A percentile compares a stretch with the other conserved stretches of the same genome.
Evolutionary conservation across 1,284 basidiomycete genomes (phyloP).

Genomic region (Melampsora americana): DNA sequence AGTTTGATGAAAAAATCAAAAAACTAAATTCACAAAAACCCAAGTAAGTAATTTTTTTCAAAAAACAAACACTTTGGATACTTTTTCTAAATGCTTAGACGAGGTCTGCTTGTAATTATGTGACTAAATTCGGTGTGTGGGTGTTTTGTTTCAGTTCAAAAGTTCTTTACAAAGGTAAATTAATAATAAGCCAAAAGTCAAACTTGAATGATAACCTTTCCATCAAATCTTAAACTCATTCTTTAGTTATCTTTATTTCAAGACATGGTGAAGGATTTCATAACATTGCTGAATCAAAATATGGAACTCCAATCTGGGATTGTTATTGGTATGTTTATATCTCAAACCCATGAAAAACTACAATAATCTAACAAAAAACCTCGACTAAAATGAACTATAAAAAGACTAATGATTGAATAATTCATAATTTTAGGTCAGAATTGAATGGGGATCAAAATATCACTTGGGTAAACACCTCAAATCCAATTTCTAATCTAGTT

Average conservation of each 20-base stretch:
- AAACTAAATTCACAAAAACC: neutral
- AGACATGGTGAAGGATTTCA: constrained; percentile 71
- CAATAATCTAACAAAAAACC: too few species aligned
- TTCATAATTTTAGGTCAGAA: constrained; percentile 30
- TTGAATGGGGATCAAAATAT: constrained; percentile 25
- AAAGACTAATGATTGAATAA: neutral
- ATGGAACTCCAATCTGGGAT: constrained; percentile 59
- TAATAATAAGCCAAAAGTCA: neutral
- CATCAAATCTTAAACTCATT: neutral
- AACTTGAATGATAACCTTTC: neutral
- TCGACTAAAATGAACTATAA: too few species aligned
- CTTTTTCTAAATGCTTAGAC: neutral
- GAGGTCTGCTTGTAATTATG: too few species aligned
- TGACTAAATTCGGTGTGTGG: too few species aligned
- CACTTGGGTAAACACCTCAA: constrained; percentile 12
- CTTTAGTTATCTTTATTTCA: constrained; percentile 62
- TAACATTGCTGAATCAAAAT: constrained; percentile 69
- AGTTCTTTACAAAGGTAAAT: neutral
- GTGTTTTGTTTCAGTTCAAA: constrained; percentile 7
- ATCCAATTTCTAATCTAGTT: too few species aligned
- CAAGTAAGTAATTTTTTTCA: neutral
- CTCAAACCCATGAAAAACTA: neutral
- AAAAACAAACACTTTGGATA: neutral
- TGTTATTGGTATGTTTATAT: constrained; percentile 46
- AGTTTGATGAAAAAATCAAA: constrained; percentile 14